phyloP scores from a whole-genome alignment of 2,329 filamentous ascomycete genomes.

The Penicillium palitans region DNA sequence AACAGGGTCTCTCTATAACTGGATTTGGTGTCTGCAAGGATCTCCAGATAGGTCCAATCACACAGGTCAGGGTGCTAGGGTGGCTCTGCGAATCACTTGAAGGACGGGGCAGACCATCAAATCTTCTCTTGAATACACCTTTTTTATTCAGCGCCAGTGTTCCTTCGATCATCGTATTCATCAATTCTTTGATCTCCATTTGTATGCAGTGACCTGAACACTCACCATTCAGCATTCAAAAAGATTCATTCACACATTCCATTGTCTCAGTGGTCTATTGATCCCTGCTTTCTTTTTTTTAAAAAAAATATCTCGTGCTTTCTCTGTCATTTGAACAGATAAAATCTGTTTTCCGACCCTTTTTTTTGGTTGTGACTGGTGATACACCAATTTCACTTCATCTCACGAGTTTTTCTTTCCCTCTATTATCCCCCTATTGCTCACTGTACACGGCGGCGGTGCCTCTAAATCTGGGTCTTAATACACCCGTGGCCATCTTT shows the following conservation, averaged over 20 bases:
- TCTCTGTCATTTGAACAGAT: slow-evolving; percentile 3
- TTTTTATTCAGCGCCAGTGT: slow-evolving; percentile 22
- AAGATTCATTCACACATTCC: slow-evolving; percentile 28
- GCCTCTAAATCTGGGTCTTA: slow-evolving; percentile 32
- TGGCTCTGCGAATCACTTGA: slow-evolving; percentile 21
- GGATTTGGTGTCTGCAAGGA: background rate
- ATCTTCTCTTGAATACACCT: slow-evolving; percentile 14
- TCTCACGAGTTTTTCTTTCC: slow-evolving; percentile 10
- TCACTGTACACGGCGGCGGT: slow-evolving; percentile 25
- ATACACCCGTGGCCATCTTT: slow-evolving; percentile 29
- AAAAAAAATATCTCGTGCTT: slow-evolving; percentile 14
- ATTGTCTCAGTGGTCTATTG: slow-evolving; percentile 29
- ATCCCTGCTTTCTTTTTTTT: slow-evolving; percentile 16
- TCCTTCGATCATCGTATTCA: slow-evolving; percentile 31
- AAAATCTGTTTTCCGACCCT: background rate
- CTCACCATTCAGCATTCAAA: slow-evolving; percentile 31
- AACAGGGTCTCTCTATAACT: slow-evolving; percentile 2
- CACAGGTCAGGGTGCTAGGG: slow-evolving; percentile 16
- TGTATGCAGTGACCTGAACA: slow-evolving; percentile 37
- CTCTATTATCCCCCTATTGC: slow-evolving; percentile 30
- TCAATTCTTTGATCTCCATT: slow-evolving; percentile 31
- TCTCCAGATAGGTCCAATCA: slow-evolving; percentile 4
- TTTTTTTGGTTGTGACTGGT: slow-evolving; percentile 4
- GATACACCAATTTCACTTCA: background rate
- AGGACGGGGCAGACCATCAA: slow-evolving; percentile 19